A percentile compares a stretch with the other conserved stretches of the same genome.
Conservation (phyloP, 495 filamentous ascomycete species). For the Halenospora varia region DNA sequence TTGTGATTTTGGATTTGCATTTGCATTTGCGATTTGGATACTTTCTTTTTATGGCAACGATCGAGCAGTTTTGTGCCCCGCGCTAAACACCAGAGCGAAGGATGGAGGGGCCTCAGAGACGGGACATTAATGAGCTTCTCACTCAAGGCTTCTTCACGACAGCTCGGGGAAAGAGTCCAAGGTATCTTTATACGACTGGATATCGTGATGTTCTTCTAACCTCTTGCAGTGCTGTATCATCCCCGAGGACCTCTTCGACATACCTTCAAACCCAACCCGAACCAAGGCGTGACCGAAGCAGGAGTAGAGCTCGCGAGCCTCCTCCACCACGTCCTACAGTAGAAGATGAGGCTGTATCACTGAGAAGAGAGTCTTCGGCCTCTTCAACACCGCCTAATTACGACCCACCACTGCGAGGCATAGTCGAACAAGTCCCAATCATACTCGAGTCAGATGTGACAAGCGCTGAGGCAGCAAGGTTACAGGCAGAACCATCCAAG, state of each 20-base stretch:
- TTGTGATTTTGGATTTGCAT: not conserved
- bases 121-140: constrained; percentile 26
- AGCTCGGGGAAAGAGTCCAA: constrained; percentile 14
- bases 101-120: constrained; percentile 20
- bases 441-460: constrained; percentile 23
- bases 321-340: constrained; percentile 20
- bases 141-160: constrained; percentile 23
- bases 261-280: constrained; percentile 3
- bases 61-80: not conserved
- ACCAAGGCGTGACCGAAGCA: constrained; percentile 6
- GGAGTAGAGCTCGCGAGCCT: constrained; percentile 6
- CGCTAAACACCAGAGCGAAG: not conserved
- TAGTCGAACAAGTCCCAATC: constrained; percentile 24
- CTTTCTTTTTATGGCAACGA: not conserved
- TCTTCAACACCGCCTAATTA: constrained; percentile 4
- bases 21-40: not conserved
- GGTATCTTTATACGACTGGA: constrained; percentile 13
- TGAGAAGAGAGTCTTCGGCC: constrained; percentile 17
- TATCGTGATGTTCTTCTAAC: no score
- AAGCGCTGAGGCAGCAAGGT: constrained; percentile 17
- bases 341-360: constrained; percentile 23
- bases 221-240: no score
- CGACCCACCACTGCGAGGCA: constrained; percentile 25
- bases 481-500: constrained; percentile 15
- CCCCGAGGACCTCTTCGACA: not conserved